These are phyloP conservation scores for Viola odorata DNA, from an alignment of 345 rosid genomes.

Conservation along the genomic window DNA sequence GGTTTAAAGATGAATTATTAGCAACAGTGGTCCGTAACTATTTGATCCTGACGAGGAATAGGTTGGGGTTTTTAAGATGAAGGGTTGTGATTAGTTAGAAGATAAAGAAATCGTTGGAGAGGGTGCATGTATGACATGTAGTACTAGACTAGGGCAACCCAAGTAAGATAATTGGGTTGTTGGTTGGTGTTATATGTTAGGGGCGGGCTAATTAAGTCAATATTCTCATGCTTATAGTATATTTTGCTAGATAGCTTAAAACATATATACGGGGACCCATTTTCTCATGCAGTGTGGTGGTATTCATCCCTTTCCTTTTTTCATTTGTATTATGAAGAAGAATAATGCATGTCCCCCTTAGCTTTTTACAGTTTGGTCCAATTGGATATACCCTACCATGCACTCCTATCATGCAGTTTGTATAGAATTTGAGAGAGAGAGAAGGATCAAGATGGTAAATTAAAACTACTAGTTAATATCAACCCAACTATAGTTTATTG, in stretches of 20 bases:
- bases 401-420: not conserved
- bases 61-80: constrained; percentile 2
- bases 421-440: not conserved
- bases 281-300: constrained; percentile 2
- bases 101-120: not conserved
- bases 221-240: constrained; percentile 56
- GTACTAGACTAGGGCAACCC: not conserved
- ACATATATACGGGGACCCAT: constrained; percentile 29
- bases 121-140: not conserved
- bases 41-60: not conserved
- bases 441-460: not conserved
- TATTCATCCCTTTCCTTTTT: constrained; percentile 13
- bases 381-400: constrained; percentile 39
- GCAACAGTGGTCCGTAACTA: constrained; percentile 2
- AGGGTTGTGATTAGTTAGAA: constrained; percentile 4
- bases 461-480: too few relatives aligned
- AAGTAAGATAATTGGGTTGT: not conserved
- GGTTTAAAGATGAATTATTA: not conserved
- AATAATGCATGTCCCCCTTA: constrained; percentile 34
- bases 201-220: constrained; percentile 52
- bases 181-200: not conserved
- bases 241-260: constrained; percentile 17
- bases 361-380: constrained; percentile 30
- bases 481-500: too few relatives aligned
- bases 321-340: constrained; percentile 24